Evolutionary conservation across 345 rosid genomes (phyloP).

Genomic region (Euphorbia peplus): DNA sequence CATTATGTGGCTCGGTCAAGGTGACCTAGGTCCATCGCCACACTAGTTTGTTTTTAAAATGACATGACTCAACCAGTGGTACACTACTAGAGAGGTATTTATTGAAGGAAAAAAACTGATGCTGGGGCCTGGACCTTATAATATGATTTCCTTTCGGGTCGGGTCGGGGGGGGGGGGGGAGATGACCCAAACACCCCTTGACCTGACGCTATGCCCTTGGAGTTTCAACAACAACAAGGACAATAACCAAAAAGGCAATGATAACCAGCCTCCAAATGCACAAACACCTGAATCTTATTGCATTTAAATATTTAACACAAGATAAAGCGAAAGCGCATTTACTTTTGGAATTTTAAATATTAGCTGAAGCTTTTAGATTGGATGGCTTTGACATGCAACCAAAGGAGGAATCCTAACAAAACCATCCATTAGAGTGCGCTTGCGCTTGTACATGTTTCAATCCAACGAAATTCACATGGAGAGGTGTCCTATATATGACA

Average conservation of each 20-base stretch:
- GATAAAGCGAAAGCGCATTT: neutral
- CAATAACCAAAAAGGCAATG: neutral
- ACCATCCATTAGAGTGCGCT: neutral
- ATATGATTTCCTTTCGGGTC: neutral
- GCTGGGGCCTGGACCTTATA: neutral
- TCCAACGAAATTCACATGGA: neutral
- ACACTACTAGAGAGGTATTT: neutral
- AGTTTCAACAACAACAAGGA: neutral
- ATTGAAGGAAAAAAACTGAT: neutral
- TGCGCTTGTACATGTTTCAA: neutral
- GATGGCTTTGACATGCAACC: neutral
- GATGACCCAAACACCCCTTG: too few species aligned
- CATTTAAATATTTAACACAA: neutral
- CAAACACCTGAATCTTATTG: neutral
- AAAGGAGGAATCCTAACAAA: neutral
- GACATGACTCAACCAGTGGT: neutral
- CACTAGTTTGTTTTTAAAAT: neutral
- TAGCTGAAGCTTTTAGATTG: neutral
- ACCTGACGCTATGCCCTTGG: neutral
- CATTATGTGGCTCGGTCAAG: neutral
- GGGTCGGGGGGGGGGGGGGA: too few species aligned
- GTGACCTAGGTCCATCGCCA: neutral
- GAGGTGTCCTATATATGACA: neutral
- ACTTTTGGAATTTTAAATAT: neutral
- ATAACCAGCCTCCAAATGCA: neutral